phyloP scores from a whole-genome alignment of 1,284 basidiomycete genomes.

The Mycosarcoma mackinlayi region DNA sequence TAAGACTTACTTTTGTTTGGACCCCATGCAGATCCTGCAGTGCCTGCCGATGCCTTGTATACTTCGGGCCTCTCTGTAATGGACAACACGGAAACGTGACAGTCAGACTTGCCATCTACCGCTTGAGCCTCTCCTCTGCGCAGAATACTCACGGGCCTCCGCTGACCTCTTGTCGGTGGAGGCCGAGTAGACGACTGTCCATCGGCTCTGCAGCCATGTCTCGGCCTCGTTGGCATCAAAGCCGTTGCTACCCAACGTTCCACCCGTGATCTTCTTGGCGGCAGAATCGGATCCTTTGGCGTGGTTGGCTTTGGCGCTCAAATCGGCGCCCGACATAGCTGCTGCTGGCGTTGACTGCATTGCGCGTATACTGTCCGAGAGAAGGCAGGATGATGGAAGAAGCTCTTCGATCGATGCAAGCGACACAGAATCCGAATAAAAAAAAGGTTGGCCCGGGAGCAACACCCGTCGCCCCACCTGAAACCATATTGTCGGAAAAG shows the following conservation, averaged over 20 bases:
- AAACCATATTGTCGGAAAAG: too few species aligned
- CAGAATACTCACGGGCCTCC: slow-evolving; percentile 27
- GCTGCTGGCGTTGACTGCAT: slow-evolving; percentile 51
- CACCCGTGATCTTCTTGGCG: slow-evolving; percentile 14
- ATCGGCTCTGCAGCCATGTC: slow-evolving; percentile 37
- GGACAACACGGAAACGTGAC: background rate
- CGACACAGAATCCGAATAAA: background rate
- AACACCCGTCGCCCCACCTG: too few species aligned
- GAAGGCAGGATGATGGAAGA: background rate
- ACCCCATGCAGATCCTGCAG: slow-evolving; percentile 41
- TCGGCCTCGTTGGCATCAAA: slow-evolving; percentile 41
- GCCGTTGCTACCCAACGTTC: slow-evolving; percentile 18
- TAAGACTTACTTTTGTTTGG: slow-evolving; percentile 45
- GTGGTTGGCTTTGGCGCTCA: slow-evolving; percentile 37
- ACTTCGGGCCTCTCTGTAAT: slow-evolving; percentile 39
- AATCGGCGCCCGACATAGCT: slow-evolving; percentile 35
- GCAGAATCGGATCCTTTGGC: slow-evolving; percentile 30
- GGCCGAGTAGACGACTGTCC: slow-evolving; percentile 29
- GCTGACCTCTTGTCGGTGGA: slow-evolving; percentile 19
- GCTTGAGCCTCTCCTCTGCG: background rate
- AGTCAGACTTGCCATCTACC: background rate
- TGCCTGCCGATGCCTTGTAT: slow-evolving; percentile 41
- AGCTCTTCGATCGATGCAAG: background rate
- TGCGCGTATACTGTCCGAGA: background rate
- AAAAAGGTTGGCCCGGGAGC: slow-evolving; percentile 18